phyloP scores from a whole-genome alignment of 208 protist genomes.

The Sergeia podlipaevii region DNA sequence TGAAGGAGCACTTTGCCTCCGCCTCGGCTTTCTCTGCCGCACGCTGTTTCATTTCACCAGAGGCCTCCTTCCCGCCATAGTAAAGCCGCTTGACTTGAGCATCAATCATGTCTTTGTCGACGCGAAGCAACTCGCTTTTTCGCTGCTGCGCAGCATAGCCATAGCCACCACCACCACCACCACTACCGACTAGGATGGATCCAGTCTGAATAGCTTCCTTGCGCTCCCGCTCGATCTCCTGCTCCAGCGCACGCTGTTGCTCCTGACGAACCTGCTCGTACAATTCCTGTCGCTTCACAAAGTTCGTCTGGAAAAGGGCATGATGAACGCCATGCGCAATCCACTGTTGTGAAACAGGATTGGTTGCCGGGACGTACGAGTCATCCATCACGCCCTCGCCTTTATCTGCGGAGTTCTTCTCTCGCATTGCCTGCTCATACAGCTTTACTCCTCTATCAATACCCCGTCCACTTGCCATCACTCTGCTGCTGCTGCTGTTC shows the following conservation, averaged over 20 bases:
- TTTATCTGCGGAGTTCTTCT: constrained; percentile 5
- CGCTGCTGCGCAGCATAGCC: constrained; percentile 1
- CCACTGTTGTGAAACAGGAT: constrained; percentile 56
- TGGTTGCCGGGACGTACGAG: constrained; percentile 39
- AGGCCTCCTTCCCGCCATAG: constrained; percentile 24
- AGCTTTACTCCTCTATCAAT: constrained; percentile 30
- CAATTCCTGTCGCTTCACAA: constrained; percentile 62
- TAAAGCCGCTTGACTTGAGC: constrained; percentile 51
- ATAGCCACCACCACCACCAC: no score
- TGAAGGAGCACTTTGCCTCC: constrained; percentile 49
- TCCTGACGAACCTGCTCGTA: constrained; percentile 62
- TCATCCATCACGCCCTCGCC: constrained; percentile 2
- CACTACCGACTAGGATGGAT: no score
- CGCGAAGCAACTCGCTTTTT: background rate
- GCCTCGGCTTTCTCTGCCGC: constrained; percentile 6
- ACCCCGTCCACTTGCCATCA: background rate
- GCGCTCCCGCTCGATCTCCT: constrained; percentile 1
- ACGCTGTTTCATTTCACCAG: constrained; percentile 30
- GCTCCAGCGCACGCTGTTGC: constrained; percentile 19
- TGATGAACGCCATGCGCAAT: constrained; percentile 68
- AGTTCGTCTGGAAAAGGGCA: constrained; percentile 61
- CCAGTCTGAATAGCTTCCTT: background rate
- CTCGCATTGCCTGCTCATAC: constrained; percentile 30
- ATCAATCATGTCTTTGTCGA: constrained; percentile 26
- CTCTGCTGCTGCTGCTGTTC: background rate